Percentiles rank a stretch among this genome's conserved stretches.
These are phyloP conservation scores for Scheffersomyces titani DNA, from an alignment of 1,139 yeast species.

Conservation along the genomic window DNA sequence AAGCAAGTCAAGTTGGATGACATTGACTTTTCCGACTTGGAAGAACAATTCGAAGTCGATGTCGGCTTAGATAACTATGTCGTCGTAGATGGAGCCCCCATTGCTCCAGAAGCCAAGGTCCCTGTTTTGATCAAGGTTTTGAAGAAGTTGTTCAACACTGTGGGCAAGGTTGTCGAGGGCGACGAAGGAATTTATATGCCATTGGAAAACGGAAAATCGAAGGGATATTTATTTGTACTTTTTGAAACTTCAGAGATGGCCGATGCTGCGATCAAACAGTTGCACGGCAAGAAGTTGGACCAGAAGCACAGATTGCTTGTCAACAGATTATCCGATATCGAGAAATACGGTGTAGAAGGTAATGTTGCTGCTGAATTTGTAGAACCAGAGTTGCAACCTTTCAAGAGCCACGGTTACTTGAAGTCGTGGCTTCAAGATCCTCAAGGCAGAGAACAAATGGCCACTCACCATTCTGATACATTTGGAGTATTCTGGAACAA, in stretches of 20 bases:
- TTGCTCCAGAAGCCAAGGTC: constrained; percentile 88
- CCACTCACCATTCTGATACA: constrained; percentile 75
- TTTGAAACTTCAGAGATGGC: constrained; percentile 71
- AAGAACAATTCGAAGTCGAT: constrained; percentile 67
- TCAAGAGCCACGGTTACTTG: constrained; percentile 77
- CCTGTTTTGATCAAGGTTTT: constrained; percentile 84
- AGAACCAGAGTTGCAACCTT: constrained; percentile 72
- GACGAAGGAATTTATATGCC: constrained; percentile 81
- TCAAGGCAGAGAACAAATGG: constrained; percentile 87
- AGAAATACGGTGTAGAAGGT: constrained; percentile 74
- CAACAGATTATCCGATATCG: constrained; percentile 82
- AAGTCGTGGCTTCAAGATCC: constrained; percentile 90
- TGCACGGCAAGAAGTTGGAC: constrained; percentile 90
- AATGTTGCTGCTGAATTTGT: constrained; percentile 61
- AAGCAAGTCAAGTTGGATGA: constrained; percentile 51
- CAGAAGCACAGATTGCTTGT: constrained; percentile 87
- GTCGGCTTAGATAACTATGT: constrained; percentile 74
- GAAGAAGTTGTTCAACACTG: constrained; percentile 70
- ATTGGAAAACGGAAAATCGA: constrained; percentile 73
- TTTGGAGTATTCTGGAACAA: constrained; percentile 92
- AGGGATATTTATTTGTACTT: constrained; percentile 88
- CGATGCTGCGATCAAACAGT: constrained; percentile 72
- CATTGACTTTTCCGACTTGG: constrained; percentile 87
- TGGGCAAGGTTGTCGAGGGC: constrained; percentile 69
- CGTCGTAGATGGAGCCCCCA: constrained; percentile 93